These are phyloP conservation scores for Ilex asprella DNA, from an alignment of 257 asterid species.

Conservation along the genomic window DNA sequence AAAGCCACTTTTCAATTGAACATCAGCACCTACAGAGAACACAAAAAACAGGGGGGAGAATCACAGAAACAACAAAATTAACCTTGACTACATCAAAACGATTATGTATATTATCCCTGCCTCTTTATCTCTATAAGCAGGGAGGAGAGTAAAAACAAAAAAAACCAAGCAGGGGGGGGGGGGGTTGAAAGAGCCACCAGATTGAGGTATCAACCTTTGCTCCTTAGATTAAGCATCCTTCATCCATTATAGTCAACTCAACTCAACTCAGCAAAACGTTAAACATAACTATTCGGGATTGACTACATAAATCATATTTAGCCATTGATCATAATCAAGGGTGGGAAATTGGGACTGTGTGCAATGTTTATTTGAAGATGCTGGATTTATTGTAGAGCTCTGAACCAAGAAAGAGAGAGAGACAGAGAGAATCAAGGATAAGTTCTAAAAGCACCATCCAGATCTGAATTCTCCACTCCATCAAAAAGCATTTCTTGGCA, in stretches of 20 bases:
- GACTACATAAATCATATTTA: no score
- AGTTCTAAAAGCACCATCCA: slow-evolving; percentile 21
- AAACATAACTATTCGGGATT: no score
- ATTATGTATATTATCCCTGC: slow-evolving; percentile 17
- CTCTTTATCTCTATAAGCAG: slow-evolving; percentile 24
- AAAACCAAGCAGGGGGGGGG: no score
- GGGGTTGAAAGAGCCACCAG: background rate
- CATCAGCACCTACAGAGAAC: slow-evolving; percentile 2
- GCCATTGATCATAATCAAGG: no score
- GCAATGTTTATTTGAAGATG: slow-evolving; percentile 22
- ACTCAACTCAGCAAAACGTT: no score
- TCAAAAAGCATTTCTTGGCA: slow-evolving; percentile 50
- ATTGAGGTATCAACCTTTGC: no score
- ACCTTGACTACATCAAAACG: background rate
- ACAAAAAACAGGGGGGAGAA: slow-evolving; percentile 10
- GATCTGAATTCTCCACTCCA: slow-evolving; percentile 23
- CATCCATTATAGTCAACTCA: background rate
- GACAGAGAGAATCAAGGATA: slow-evolving; percentile 8
- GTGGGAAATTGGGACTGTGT: background rate
- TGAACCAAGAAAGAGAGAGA: slow-evolving; percentile 31
- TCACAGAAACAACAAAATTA: slow-evolving; percentile 4
- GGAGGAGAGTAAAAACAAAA: slow-evolving; percentile 17
- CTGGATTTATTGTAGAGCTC: slow-evolving; percentile 12
- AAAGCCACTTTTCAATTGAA: slow-evolving; percentile 14
- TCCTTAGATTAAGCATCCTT: background rate